phyloP scores from a whole-genome alignment of 1,284 basidiomycete species.

The Ganoderma resinaceum region DNA sequence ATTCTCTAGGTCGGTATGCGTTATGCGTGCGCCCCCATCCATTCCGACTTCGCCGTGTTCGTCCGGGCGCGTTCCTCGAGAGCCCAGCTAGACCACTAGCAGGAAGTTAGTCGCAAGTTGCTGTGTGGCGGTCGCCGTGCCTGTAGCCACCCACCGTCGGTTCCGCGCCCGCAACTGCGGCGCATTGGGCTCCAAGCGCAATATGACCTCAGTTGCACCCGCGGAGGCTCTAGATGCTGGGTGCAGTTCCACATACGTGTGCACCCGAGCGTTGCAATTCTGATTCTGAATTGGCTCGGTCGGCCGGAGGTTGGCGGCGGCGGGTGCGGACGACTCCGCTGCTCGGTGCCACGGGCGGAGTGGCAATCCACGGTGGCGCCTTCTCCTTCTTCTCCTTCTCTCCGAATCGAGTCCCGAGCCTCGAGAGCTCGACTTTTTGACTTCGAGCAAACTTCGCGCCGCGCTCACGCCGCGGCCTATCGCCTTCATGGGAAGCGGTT shows the following conservation, averaged over 20 bases:
- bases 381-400: too few species aligned
- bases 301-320: too few species aligned
- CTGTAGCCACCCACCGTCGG: neutral
- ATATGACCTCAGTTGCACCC: neutral
- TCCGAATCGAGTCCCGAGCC: neutral
- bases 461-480: conserved; percentile 2
- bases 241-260: neutral
- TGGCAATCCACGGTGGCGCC: neutral
- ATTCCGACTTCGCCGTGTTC: neutral
- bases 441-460: neutral
- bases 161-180: conserved; percentile 15
- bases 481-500: conserved; percentile 9
- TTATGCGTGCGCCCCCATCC: neutral
- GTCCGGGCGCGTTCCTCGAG: neutral
- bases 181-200: conserved; percentile 9
- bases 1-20: neutral
- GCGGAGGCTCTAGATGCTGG: neutral
- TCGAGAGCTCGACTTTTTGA: too few species aligned
- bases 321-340: neutral
- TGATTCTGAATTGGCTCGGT: too few species aligned
- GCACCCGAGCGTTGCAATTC: too few species aligned
- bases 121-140: neutral
- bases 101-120: too few species aligned
- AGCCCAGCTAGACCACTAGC: neutral
- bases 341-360: neutral